phyloP scores from a whole-genome alignment of 2,329 filamentous ascomycete species.

The Colletotrichum euphorbiae region DNA sequence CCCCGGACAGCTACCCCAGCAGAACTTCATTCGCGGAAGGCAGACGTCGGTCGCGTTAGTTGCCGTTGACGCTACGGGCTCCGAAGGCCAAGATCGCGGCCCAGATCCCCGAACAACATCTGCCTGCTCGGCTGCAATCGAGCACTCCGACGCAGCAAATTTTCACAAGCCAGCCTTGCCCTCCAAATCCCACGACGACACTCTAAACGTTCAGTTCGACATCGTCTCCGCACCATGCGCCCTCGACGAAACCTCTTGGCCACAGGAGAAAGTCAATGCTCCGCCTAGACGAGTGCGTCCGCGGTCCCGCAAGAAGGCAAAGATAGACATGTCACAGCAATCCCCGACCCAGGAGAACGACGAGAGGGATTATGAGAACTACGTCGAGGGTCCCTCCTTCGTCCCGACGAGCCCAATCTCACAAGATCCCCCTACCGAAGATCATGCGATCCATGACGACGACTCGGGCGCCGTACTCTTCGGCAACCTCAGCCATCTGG shows the following conservation, averaged over 20 bases:
- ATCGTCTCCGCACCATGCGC: conserved; percentile 18
- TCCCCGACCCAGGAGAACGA: conserved; percentile 69
- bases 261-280: conserved; percentile 24
- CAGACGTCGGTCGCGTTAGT: conserved; percentile 16
- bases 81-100: conserved; percentile 14
- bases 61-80: conserved; percentile 19
- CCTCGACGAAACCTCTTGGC: conserved; percentile 1
- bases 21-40: conserved; percentile 23
- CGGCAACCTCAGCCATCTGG: conserved; percentile 50
- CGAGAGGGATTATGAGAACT: conserved; percentile 62
- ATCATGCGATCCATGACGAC: conserved; percentile 55
- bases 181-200: conserved; percentile 13
- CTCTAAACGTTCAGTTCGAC: conserved; percentile 8
- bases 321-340: conserved; percentile 61
- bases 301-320: conserved; percentile 41
- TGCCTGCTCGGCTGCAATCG: neutral
- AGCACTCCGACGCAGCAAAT: neutral
- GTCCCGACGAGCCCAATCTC: conserved; percentile 39
- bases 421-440: conserved; percentile 41
- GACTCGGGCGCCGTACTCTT: conserved; percentile 65
- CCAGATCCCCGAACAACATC: conserved; percentile 1
- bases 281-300: conserved; percentile 35
- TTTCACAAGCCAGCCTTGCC: neutral
- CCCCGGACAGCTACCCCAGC: conserved; percentile 33
- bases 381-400: conserved; percentile 45